Conservation (phyloP, 2,329 filamentous ascomycete genomes). For the Trichoderma semiorbis region DNA sequence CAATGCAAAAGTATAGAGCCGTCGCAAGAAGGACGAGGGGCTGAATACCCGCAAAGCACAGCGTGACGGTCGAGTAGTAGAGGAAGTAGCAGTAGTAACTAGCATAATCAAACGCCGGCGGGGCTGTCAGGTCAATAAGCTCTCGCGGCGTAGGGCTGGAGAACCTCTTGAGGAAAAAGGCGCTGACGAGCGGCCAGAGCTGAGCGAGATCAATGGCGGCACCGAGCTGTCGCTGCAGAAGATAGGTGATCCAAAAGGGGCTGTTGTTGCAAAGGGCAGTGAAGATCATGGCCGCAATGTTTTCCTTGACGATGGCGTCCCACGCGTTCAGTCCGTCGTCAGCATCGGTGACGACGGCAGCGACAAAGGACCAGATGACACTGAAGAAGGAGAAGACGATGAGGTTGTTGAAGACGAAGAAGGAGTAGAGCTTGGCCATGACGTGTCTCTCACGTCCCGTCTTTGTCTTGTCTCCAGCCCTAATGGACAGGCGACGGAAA, state of each 20-base stretch:
- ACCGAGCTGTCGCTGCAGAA: slow-evolving; percentile 88
- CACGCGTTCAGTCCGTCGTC: slow-evolving; percentile 59
- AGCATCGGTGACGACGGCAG: slow-evolving; percentile 59
- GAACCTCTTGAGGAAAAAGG: slow-evolving; percentile 81
- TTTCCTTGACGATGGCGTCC: slow-evolving; percentile 61
- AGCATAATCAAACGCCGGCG: slow-evolving; percentile 89
- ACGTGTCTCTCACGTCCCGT: slow-evolving; percentile 90
- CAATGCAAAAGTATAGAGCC: slow-evolving; percentile 83
- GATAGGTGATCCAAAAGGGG: slow-evolving; percentile 90
- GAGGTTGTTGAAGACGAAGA: slow-evolving; percentile 97
- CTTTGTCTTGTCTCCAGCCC: slow-evolving; percentile 85
- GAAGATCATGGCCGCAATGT: slow-evolving; percentile 64
- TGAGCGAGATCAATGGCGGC: slow-evolving; percentile 93
- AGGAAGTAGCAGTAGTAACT: slow-evolving; percentile 98
- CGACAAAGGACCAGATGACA: slow-evolving; percentile 70
- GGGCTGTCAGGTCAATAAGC: slow-evolving; percentile 87
- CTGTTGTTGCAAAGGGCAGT: slow-evolving; percentile 76
- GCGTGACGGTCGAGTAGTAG: slow-evolving; percentile 85
- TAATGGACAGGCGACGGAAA: slow-evolving; percentile 81
- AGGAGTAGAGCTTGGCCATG: slow-evolving; percentile 82
- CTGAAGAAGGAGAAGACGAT: slow-evolving; percentile 92
- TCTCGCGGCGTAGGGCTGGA: slow-evolving; percentile 84
- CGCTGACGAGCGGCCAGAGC: slow-evolving; percentile 76
- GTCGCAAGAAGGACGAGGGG: slow-evolving; percentile 83
- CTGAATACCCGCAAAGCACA: slow-evolving; percentile 82